Conservation (phyloP, 2,329 filamentous ascomycete species). For the Venturiaceae sp. region DNA sequence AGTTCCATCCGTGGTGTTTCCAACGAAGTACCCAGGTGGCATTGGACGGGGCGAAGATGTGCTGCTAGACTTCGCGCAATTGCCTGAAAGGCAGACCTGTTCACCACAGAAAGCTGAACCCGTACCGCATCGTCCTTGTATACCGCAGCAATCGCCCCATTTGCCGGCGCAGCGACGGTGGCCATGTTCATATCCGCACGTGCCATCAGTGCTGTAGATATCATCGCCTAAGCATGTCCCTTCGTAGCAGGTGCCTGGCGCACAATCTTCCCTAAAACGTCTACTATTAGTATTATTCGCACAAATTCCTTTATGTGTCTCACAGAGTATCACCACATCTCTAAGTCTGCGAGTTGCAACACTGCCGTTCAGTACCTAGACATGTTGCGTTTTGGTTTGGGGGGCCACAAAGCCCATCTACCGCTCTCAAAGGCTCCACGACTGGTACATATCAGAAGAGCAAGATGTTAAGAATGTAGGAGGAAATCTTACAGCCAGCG, state of each 20-base stretch:
- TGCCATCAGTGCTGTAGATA: conserved; percentile 24
- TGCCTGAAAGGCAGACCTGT: background rate
- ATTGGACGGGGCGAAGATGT: background rate
- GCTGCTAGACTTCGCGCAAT: background rate
- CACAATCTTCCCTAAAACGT: conserved; percentile 20
- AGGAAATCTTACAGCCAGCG: conserved; percentile 17
- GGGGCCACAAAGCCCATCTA: conserved; percentile 22
- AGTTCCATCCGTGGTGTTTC: background rate
- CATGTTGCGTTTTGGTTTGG: conserved; percentile 23
- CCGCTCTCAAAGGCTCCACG: conserved; percentile 16
- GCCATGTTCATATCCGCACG: conserved; percentile 21
- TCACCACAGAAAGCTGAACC: background rate
- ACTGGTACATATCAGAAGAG: conserved; percentile 10
- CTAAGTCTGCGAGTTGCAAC: conserved; percentile 24
- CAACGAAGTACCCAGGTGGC: background rate
- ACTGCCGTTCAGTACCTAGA: conserved; percentile 18
- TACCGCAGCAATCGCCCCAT: conserved; percentile 23
- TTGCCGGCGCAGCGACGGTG: conserved; percentile 20
- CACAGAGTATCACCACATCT: conserved; percentile 20
- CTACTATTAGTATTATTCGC: background rate
- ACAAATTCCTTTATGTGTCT: conserved; percentile 7
- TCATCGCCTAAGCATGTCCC: conserved; percentile 20
- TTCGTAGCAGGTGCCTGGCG: conserved; percentile 22
- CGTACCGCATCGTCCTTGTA: conserved; percentile 11
- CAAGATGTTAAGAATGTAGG: background rate